These are phyloP conservation scores for Kwoniella bestiolae DNA, from an alignment of 768 basidiomycete genomes.

Conservation along the genomic window DNA sequence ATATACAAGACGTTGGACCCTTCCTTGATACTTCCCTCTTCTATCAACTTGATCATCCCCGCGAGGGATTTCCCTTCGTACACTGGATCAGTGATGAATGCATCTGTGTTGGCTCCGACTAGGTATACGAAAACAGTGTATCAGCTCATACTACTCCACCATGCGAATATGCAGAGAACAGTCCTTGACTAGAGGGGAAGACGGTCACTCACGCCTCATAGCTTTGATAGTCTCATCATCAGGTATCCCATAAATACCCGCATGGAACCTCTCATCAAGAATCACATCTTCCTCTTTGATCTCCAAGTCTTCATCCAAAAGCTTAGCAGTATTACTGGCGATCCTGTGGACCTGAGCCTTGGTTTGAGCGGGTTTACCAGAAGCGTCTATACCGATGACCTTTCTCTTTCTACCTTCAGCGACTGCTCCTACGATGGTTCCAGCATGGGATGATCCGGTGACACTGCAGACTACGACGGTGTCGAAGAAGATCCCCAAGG, in stretches of 20 bases:
- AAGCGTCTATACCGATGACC: constrained; percentile 46
- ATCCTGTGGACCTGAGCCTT: constrained; percentile 36
- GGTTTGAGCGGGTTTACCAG: constrained; percentile 38
- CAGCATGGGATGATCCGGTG: constrained; percentile 46
- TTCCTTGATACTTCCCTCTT: constrained; percentile 30
- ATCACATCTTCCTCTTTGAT: constrained; percentile 36
- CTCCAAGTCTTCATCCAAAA: constrained; percentile 28
- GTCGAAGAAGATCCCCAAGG: constrained; percentile 40
- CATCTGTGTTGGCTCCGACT: constrained; percentile 34
- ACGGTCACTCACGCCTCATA: constrained; percentile 31
- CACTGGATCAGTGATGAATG: constrained; percentile 41
- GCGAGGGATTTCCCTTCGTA: constrained; percentile 41
- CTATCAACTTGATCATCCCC: constrained; percentile 41
- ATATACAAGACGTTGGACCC: constrained; percentile 40
- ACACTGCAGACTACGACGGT: constrained; percentile 43
- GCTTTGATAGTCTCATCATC: constrained; percentile 37
- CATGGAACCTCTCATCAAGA: constrained; percentile 41
- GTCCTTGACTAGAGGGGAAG: not conserved
- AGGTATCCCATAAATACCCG: constrained; percentile 43
- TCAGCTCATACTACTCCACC: not conserved
- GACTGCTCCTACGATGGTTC: constrained; percentile 35
- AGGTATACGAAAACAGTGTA: not conserved
- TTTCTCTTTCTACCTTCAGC: constrained; percentile 39
- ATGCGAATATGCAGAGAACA: too few species aligned
- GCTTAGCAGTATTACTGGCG: constrained; percentile 29